Base-by-base conservation (phyloP, 139 green algal species). In the Chlamydomonas urium region DNA sequence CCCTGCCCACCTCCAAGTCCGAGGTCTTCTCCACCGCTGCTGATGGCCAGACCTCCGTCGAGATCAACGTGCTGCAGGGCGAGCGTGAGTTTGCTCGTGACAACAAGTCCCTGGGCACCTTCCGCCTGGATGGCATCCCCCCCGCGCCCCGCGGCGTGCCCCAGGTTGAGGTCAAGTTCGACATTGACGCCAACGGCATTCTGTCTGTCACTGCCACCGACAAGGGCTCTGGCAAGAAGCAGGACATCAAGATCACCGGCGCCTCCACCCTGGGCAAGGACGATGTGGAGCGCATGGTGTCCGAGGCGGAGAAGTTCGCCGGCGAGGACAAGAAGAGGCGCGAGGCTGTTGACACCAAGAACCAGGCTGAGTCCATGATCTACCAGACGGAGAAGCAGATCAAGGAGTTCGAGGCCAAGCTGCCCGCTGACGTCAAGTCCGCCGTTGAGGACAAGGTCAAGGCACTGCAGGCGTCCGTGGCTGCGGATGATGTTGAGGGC, bases 161-260 rank as follows among this genome's bases (percentile, higher is more conserved):
- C 5, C 94, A 99, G 83, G 66, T 97, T 31, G 93, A 98, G 83
- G 94, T 98, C 35, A 97, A 96, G 84, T 99, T 99, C 75, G 94
- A 99, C 88, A 98, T 99, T 74, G 95, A 99, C 73, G 95, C 95
- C 75, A 99, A 99, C 79, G 94, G 94, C 65, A 99, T 99, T 79
- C 85, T 99, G 37, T 90, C 76, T 17, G 94, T 99, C 23, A 90
- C 83, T 33, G 94, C 94, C 48, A 92, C 84, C 2, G 94, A 99
- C 85, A 99, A 98, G 92, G 93, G 91, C 77, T 94, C 90, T 1
- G 85, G 90, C 79, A 97, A 97, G 89, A 90, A 96, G 90, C 86
- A 94, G 87, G 93, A 98, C 81, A 99, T 99, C 81, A 96, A 93
- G 81, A 99, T 99, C 88, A 98, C 95, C 0, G 83, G 83, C 38